Conservation (phyloP, 768 basidiomycete species). For the Rhodotorula graminis region DNA sequence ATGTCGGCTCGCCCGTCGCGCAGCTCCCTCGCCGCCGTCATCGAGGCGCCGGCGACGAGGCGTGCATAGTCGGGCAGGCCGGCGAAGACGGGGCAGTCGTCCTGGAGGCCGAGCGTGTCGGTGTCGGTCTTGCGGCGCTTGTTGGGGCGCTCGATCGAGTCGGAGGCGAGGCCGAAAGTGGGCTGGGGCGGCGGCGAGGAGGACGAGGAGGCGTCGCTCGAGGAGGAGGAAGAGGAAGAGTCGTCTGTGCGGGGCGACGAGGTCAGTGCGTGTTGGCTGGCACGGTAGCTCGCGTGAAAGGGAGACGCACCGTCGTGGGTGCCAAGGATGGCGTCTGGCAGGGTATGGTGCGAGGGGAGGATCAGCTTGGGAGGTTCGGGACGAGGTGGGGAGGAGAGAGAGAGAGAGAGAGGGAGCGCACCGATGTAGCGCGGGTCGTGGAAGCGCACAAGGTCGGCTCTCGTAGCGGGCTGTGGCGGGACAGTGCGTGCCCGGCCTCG, state of each 20-base stretch:
- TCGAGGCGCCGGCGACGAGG: slow-evolving; percentile 68
- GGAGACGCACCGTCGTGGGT: background rate
- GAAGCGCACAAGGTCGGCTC: slow-evolving; percentile 60
- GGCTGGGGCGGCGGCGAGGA: too few relatives aligned
- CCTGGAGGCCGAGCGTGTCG: slow-evolving; percentile 20
- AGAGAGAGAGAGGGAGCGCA: background rate
- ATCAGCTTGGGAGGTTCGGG: background rate
- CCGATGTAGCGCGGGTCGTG: slow-evolving; percentile 71
- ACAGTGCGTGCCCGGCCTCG: slow-evolving; percentile 46
- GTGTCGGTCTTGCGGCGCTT: slow-evolving; percentile 48
- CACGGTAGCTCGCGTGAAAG: too few relatives aligned
- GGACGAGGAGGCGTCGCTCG: background rate
- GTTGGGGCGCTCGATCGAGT: slow-evolving; percentile 48
- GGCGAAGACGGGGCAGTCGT: slow-evolving; percentile 80
- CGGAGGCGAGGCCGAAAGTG: slow-evolving; percentile 7
- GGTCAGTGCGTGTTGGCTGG: too few relatives aligned
- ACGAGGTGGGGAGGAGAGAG: background rate
- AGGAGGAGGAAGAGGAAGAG: background rate
- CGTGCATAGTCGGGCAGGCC: slow-evolving; percentile 65
- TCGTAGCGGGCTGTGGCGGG: slow-evolving; percentile 56
- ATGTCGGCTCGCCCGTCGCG: slow-evolving; percentile 55
- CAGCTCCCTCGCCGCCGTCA: slow-evolving; percentile 66
- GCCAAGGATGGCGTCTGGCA: background rate
- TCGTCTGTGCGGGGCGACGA: too few relatives aligned
- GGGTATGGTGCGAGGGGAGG: background rate